Evolutionary conservation across 257 asterid species (phyloP).

Genomic region (Anisodus tanguticus): DNA sequence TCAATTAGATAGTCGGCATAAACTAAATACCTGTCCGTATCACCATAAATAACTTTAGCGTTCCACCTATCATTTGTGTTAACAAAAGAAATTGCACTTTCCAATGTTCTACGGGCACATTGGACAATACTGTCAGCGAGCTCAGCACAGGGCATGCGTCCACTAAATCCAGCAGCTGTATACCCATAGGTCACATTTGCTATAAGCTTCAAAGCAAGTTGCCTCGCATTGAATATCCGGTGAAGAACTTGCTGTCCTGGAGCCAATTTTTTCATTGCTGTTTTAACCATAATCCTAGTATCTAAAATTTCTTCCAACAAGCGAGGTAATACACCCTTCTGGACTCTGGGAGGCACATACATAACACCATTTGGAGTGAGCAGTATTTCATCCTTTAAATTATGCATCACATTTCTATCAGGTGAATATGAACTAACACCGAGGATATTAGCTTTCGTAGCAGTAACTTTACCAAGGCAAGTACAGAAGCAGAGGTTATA

Average conservation of each 20-base stretch:
- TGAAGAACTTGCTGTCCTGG: constrained; percentile 77
- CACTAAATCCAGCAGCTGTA: constrained; percentile 99
- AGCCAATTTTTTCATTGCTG: constrained; percentile 83
- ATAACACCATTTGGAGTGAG: constrained; percentile 89
- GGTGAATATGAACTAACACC: constrained; percentile 84
- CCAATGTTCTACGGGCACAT: constrained; percentile 94
- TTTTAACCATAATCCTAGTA: constrained; percentile 95
- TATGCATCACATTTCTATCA: constrained; percentile 53
- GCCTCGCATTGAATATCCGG: constrained; percentile 89
- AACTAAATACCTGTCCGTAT: constrained; percentile 79
- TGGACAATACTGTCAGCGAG: constrained; percentile 98
- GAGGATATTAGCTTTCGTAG: constrained; percentile 55
- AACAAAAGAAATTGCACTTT: constrained; percentile 81
- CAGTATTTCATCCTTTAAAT: constrained; percentile 62
- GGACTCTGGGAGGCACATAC: constrained; percentile 75
- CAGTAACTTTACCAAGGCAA: constrained; percentile 80
- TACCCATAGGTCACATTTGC: constrained; percentile 97
- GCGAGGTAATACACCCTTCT: constrained; percentile 87
- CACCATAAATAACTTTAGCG: constrained; percentile 91
- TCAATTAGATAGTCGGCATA: neutral
- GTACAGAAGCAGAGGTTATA: constrained; percentile 95
- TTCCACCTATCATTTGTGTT: constrained; percentile 78
- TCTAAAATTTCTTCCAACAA: constrained; percentile 90
- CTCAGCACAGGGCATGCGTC: constrained; percentile 99
- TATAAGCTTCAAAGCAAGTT: constrained; percentile 95